These are phyloP conservation scores for Neospermospora avenae DNA, from an alignment of 2,329 filamentous ascomycete genomes.

Conservation along the genomic window DNA sequence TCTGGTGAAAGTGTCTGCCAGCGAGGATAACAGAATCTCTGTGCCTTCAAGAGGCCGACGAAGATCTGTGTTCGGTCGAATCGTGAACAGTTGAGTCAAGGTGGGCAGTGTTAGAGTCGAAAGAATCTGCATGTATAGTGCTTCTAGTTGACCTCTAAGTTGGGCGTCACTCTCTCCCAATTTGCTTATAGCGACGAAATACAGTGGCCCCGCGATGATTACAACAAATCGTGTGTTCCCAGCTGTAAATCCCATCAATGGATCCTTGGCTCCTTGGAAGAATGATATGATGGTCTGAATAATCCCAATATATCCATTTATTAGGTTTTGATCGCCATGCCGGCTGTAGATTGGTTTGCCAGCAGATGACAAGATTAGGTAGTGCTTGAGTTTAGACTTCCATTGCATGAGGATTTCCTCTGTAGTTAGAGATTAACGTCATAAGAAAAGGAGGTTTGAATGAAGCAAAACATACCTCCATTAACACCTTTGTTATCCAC, in stretches of 20 bases:
- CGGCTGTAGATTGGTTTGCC: conserved; percentile 97
- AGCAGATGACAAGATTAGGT: conserved; percentile 91
- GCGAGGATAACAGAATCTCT: conserved; percentile 82
- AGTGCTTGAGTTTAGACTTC: conserved; percentile 95
- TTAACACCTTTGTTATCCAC: conserved; percentile 50
- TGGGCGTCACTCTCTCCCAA: conserved; percentile 91
- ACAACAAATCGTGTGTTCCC: conserved; percentile 83
- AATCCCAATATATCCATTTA: conserved; percentile 92
- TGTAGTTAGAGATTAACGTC: conserved; percentile 25
- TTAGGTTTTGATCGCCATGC: conserved; percentile 83
- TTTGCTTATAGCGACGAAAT: conserved; percentile 89
- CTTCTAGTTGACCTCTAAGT: conserved; percentile 82
- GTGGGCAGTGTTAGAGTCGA: conserved; percentile 90
- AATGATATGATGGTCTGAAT: conserved; percentile 98
- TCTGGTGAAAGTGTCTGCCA: conserved; percentile 91
- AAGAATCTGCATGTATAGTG: conserved; percentile 96
- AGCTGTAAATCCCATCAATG: conserved; percentile 80
- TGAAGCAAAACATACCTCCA: conserved; percentile 44
- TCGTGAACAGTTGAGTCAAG: conserved; percentile 80
- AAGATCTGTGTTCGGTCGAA: conserved; percentile 90
- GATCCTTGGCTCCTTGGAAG: conserved; percentile 77
- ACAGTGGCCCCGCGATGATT: conserved; percentile 78
- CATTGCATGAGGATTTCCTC: conserved; percentile 60
- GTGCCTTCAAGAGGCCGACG: conserved; percentile 88
- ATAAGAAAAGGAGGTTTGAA: background rate